A percentile compares a stretch with the other conserved stretches of the same genome.
Conservation (phyloP, 2,329 filamentous ascomycete species). For the Sarocladium strictum region DNA sequence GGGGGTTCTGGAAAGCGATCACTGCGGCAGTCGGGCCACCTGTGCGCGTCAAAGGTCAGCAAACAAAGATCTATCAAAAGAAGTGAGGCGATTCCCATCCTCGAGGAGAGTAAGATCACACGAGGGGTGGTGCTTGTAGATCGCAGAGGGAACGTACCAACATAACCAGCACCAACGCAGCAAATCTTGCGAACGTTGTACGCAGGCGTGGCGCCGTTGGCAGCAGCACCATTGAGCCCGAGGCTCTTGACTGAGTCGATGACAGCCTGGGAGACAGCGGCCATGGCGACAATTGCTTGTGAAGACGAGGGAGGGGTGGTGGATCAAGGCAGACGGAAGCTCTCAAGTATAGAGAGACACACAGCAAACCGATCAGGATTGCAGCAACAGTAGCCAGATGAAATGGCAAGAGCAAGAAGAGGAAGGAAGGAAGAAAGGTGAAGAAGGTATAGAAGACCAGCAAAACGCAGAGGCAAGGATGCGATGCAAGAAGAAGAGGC, state of each 20-base stretch:
- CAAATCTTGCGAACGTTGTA: slow-evolving; percentile 54
- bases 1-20: slow-evolving; percentile 66
- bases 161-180: slow-evolving; percentile 70
- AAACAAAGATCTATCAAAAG: background rate
- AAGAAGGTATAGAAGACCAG: background rate
- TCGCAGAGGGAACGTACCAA: slow-evolving; percentile 48
- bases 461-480: background rate
- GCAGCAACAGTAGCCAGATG: background rate
- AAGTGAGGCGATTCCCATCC: slow-evolving; percentile 2
- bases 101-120: background rate
- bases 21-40: slow-evolving; percentile 72
- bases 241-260: slow-evolving; percentile 25
- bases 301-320: background rate
- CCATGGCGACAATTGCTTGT: slow-evolving; percentile 13
- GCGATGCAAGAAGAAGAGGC: background rate
- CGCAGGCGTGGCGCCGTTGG: slow-evolving; percentile 23
- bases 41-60: slow-evolving; percentile 20
- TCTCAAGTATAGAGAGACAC: background rate
- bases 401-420: background rate
- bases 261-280: slow-evolving; percentile 17
- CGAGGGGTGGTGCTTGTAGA: background rate
- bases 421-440: background rate
- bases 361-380: background rate
- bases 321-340: background rate
- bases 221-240: slow-evolving; percentile 25